A percentile compares a stretch with the other conserved stretches of the same genome.
Evolutionary conservation across 2,329 filamentous ascomycete genomes (phyloP).

Genomic region (Aspergillus floridensis): DNA sequence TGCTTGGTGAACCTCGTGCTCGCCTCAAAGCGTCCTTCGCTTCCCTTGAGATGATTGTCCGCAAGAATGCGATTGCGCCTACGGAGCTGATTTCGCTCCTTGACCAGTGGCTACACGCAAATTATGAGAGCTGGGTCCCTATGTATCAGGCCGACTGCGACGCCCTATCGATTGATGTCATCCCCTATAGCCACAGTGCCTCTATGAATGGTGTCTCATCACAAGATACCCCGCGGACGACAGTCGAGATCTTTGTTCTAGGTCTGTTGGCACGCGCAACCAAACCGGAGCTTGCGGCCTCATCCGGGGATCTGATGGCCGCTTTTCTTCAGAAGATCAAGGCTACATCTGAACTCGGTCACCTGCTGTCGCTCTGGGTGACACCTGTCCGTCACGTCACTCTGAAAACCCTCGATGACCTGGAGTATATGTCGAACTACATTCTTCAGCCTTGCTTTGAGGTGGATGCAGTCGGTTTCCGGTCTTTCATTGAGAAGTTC

Average conservation of each 20-base stretch:
- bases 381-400: constrained; percentile 36
- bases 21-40: constrained; percentile 38
- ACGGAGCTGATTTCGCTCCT: constrained; percentile 31
- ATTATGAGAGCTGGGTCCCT: constrained; percentile 32
- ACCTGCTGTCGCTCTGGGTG: constrained; percentile 35
- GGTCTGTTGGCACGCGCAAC: constrained; percentile 33
- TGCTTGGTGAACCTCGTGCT: constrained; percentile 40
- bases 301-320: constrained; percentile 29
- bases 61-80: constrained; percentile 35
- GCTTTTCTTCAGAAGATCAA: constrained; percentile 32
- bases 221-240: constrained; percentile 13
- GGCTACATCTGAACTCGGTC: constrained; percentile 5
- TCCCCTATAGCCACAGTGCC: constrained; percentile 17
- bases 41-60: constrained; percentile 37
- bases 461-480: constrained; percentile 34
- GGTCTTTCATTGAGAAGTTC: constrained; percentile 56
- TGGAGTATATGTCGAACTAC: constrained; percentile 38
- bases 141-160: constrained; percentile 34
- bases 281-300: constrained; percentile 28
- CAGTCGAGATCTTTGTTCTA: constrained; percentile 32
- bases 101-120: constrained; percentile 34
- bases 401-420: constrained; percentile 34
- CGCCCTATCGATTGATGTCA: constrained; percentile 27
- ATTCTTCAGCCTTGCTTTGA: constrained; percentile 38
- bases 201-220: constrained; percentile 14